These are phyloP conservation scores for Aspergillus pseudotamarii DNA, from an alignment of 2,329 filamentous ascomycete genomes.

Conservation along the genomic window DNA sequence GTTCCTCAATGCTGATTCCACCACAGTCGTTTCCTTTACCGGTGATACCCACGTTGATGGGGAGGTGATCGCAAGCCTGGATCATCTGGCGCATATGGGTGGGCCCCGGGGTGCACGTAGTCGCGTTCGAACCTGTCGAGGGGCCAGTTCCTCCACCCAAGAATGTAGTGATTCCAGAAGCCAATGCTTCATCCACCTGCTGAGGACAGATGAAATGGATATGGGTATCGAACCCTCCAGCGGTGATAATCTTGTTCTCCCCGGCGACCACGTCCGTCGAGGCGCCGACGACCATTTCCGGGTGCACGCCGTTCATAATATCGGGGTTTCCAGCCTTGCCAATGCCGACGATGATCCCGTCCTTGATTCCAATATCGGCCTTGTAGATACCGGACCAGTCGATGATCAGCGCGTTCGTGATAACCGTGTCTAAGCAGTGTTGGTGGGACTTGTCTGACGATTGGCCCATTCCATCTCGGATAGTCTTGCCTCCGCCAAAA, in stretches of 20 bases:
- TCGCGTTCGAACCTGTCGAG: conserved; percentile 88
- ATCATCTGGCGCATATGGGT: conserved; percentile 87
- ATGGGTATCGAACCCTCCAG: conserved; percentile 85
- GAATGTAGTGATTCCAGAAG: conserved; percentile 86
- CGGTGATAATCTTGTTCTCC: conserved; percentile 87
- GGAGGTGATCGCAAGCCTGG: conserved; percentile 78
- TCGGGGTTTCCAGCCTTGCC: conserved; percentile 98
- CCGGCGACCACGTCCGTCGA: conserved; percentile 91
- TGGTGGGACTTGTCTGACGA: conserved; percentile 73
- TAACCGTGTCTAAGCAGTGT: conserved; percentile 78
- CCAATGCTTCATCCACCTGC: conserved; percentile 79
- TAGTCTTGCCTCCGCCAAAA: conserved; percentile 91
- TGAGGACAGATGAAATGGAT: conserved; percentile 96
- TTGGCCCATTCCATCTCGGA: conserved; percentile 95
- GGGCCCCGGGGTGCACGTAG: conserved; percentile 87
- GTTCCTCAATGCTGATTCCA: conserved; percentile 71
- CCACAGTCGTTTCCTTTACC: conserved; percentile 90
- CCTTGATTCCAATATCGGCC: conserved; percentile 91
- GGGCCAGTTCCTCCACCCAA: conserved; percentile 90
- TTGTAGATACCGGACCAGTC: conserved; percentile 95
- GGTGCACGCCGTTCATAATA: conserved; percentile 84
- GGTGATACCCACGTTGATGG: conserved; percentile 87
- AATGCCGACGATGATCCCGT: conserved; percentile 82
- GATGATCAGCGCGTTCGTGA: conserved; percentile 86
- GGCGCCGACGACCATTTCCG: conserved; percentile 78